Percentiles rank a stretch among this genome's conserved stretches.
phyloP scores from a whole-genome alignment of 306 rosid species.

The Citrullus amarus region DNA sequence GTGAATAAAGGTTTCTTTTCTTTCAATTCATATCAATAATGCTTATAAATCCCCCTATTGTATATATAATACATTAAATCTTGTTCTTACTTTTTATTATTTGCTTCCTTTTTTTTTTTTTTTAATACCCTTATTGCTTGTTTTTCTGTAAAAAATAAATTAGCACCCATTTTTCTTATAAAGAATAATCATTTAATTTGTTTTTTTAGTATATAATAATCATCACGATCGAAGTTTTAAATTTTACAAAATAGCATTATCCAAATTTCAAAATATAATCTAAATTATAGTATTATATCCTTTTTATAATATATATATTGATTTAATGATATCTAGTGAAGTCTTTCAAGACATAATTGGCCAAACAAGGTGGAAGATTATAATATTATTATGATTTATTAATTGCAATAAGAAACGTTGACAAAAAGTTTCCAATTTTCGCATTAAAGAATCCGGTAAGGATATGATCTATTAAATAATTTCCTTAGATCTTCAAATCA shows the following conservation, averaged over 20 bases:
- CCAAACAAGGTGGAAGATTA: background rate
- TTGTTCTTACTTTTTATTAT: too few relatives aligned
- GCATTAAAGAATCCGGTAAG: background rate
- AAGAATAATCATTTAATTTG: too few relatives aligned
- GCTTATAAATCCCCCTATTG: too few relatives aligned
- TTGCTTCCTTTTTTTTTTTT: too few relatives aligned
- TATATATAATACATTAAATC: too few relatives aligned
- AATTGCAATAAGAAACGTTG: background rate
- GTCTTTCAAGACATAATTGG: background rate
- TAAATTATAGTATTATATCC: background rate
- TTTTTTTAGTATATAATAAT: too few relatives aligned
- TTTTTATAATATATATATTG: background rate
- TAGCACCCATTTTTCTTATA: too few relatives aligned
- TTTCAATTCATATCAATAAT: too few relatives aligned
- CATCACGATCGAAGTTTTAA: background rate
- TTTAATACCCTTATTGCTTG: too few relatives aligned
- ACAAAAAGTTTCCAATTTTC: background rate
- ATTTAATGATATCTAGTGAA: background rate
- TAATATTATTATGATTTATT: background rate
- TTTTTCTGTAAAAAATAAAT: too few relatives aligned
- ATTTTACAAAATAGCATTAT: background rate
- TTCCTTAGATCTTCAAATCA: background rate
- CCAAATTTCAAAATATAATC: background rate
- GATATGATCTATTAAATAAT: background rate
- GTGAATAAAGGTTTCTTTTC: too few relatives aligned